Conservation (phyloP, 2,329 filamentous ascomycete species). For the Emmonsia crescens region DNA sequence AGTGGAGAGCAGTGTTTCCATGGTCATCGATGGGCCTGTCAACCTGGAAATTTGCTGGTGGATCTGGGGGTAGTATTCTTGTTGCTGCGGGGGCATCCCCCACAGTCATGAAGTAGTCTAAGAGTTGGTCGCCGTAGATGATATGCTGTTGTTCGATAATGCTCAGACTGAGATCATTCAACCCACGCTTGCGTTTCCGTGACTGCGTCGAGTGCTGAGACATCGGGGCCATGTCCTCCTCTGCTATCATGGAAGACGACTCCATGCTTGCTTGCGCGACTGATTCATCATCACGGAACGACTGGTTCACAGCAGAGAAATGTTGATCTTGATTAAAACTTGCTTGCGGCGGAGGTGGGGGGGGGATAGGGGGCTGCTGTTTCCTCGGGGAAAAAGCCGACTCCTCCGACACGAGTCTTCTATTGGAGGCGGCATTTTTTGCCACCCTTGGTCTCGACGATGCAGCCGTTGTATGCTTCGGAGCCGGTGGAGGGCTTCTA, state of each 20-base stretch:
- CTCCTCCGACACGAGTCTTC: slow-evolving; percentile 4
- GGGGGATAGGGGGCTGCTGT: background rate
- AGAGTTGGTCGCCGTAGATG: slow-evolving; percentile 80
- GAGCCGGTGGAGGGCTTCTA: slow-evolving; percentile 82
- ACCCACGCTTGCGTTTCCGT: slow-evolving; percentile 67
- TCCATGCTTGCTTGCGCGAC: slow-evolving; percentile 74
- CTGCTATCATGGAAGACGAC: slow-evolving; percentile 73
- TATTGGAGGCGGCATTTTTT: slow-evolving; percentile 41
- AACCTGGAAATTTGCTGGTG: slow-evolving; percentile 75
- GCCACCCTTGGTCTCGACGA: slow-evolving; percentile 69
- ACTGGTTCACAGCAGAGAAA: slow-evolving; percentile 14
- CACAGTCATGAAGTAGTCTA: slow-evolving; percentile 91
- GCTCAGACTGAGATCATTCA: slow-evolving; percentile 45
- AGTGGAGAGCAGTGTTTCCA: slow-evolving; percentile 85
- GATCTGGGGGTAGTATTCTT: slow-evolving; percentile 53
- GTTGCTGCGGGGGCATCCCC: slow-evolving; percentile 60
- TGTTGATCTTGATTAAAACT: slow-evolving; percentile 8
- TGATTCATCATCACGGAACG: slow-evolving; percentile 57
- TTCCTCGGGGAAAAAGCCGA: slow-evolving; percentile 6
- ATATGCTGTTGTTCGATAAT: slow-evolving; percentile 65
- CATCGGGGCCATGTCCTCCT: slow-evolving; percentile 66
- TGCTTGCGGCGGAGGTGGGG: background rate
- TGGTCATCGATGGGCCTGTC: slow-evolving; percentile 91
- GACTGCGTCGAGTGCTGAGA: slow-evolving; percentile 48
- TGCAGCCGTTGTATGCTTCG: slow-evolving; percentile 65